A percentile compares a stretch with the other conserved stretches of the same genome.
These are phyloP conservation scores for Thelonectria discophora DNA, from an alignment of 2,329 filamentous ascomycete species.

Conservation along the genomic window DNA sequence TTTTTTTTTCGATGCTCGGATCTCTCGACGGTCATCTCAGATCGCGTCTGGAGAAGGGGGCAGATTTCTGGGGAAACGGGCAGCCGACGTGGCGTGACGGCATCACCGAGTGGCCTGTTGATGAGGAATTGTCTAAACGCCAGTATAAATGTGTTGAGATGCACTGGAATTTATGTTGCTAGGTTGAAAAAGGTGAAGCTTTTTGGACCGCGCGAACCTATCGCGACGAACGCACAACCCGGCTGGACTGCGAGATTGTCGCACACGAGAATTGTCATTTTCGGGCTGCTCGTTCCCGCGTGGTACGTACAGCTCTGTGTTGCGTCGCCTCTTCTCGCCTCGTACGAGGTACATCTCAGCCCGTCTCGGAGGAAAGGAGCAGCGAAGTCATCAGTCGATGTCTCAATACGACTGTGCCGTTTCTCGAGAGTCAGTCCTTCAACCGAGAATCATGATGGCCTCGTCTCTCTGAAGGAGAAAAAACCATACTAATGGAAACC, in stretches of 20 bases:
- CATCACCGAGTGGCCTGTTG: background rate
- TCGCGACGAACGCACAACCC: too few species aligned
- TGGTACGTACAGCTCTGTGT: too few species aligned
- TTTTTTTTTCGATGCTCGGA: conserved; percentile 19
- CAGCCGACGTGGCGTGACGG: conserved; percentile 27
- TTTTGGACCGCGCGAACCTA: too few species aligned
- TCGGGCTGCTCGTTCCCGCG: too few species aligned
- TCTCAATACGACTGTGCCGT: too few species aligned
- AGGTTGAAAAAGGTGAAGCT: too few species aligned
- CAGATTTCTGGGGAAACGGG: conserved; percentile 13
- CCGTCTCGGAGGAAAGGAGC: conserved; percentile 8
- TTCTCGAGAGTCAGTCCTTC: background rate
- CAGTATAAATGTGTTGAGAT: too few species aligned
- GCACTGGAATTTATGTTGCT: too few species aligned
- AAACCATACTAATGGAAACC: background rate
- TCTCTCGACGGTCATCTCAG: conserved; percentile 24
- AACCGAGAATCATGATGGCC: background rate
- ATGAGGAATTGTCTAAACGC: too few species aligned
- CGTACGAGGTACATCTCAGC: conserved; percentile 7
- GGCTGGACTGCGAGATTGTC: too few species aligned
- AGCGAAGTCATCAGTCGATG: background rate
- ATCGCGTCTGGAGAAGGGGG: conserved; percentile 6
- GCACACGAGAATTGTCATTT: too few species aligned
- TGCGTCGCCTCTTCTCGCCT: background rate
- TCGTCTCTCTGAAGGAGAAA: background rate